Conservation (phyloP, 2,329 filamentous ascomycete species). For the Cercospora citrullina region DNA sequence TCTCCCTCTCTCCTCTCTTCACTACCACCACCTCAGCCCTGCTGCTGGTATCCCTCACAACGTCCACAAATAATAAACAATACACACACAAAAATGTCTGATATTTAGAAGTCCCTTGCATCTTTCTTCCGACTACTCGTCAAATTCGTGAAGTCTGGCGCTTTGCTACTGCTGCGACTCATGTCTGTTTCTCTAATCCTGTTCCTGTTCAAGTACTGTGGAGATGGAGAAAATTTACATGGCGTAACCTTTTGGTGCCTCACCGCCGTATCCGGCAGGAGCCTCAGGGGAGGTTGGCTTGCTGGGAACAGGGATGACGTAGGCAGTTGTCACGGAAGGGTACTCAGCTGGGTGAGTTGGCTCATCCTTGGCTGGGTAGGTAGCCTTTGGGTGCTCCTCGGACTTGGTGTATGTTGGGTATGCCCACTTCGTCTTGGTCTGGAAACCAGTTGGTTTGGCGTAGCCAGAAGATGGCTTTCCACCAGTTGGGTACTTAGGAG, state of each 20-base stretch:
- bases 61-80: background rate
- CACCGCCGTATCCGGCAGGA: conserved; percentile 14
- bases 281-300: background rate
- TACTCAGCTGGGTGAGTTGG: conserved; percentile 1
- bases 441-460: conserved; percentile 20
- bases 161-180: conserved; percentile 7
- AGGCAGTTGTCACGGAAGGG: conserved; percentile 13
- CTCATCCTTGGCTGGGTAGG: background rate
- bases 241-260: background rate
- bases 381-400: background rate
- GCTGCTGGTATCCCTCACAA: background rate
- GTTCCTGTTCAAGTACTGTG: background rate
- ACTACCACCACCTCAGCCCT: background rate
- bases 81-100: background rate
- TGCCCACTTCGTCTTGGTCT: background rate
- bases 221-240: background rate
- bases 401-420: too few relatives aligned
- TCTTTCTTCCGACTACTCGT: conserved; percentile 8
- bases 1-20: background rate
- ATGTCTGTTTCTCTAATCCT: background rate
- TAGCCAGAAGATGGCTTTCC: conserved; percentile 14
- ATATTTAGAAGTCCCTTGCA: background rate
- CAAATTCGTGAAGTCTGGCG: conserved; percentile 22
- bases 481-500: conserved; percentile 27
- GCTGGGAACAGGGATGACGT: conserved; percentile 18